Conservation (phyloP, 139 green algal species). For the Desmodesmus armatus region DNA sequence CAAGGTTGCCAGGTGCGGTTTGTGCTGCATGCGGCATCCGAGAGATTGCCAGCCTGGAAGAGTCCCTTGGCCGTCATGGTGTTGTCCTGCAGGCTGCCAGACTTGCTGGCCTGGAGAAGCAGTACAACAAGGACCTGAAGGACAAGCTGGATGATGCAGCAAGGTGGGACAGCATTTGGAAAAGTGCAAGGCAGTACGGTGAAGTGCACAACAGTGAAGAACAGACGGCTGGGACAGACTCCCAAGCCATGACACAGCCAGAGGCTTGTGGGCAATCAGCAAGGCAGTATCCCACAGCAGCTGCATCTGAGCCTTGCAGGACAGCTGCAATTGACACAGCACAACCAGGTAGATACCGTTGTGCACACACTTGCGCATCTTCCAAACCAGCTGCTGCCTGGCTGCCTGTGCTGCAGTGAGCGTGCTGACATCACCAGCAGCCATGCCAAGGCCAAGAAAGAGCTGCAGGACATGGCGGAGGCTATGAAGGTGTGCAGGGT, state of each 20-base stretch:
- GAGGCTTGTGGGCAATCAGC: not conserved
- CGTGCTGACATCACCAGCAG: slow-evolving; percentile 59
- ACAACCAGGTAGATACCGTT: too few species aligned
- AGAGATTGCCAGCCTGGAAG: too few species aligned
- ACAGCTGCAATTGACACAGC: too few species aligned
- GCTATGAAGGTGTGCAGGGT: slow-evolving; percentile 77
- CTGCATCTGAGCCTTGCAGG: not conserved
- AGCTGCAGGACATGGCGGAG: slow-evolving; percentile 81
- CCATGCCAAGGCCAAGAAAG: slow-evolving; percentile 81
- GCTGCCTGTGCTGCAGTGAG: slow-evolving; percentile 18
- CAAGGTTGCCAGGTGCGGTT: not conserved
- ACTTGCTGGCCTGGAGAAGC: slow-evolving; percentile 67
- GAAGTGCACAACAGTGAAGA: not conserved
- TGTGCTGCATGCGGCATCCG: not conserved
- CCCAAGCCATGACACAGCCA: too few species aligned
- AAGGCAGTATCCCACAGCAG: not conserved
- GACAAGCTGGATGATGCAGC: slow-evolving; percentile 65
- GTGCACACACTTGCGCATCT: too few species aligned
- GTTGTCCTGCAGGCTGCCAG: slow-evolving; percentile 51
- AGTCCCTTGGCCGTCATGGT: not conserved
- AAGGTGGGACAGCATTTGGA: not conserved
- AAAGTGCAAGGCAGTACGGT: not conserved
- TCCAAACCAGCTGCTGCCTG: too few species aligned
- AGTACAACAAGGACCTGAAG: slow-evolving; percentile 73
- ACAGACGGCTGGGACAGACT: not conserved